Conservation (phyloP, 371 early-diverging fungal species). For the Catenaria anguillulae region DNA sequence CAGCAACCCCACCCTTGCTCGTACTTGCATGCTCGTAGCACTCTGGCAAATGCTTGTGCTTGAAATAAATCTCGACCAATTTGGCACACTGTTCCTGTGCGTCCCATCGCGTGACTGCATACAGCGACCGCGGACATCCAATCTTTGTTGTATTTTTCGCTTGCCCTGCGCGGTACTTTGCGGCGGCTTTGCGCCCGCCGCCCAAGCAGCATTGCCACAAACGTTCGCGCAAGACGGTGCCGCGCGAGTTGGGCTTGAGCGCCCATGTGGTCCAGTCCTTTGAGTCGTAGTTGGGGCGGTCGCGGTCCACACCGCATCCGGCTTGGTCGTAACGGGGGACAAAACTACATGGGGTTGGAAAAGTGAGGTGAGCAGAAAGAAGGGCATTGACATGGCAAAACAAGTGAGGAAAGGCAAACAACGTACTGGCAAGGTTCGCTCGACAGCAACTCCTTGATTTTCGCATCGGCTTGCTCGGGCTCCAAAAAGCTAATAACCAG, state of each 20-base stretch:
- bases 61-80: not conserved
- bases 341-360: not conserved
- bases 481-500: no score
- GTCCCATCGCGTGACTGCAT: not conserved
- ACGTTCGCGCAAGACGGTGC: not conserved
- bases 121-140: constrained; percentile 1
- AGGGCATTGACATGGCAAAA: no score
- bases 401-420: not conserved
- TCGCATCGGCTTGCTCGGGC: not conserved
- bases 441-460: not conserved
- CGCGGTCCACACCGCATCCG: constrained; percentile 1
- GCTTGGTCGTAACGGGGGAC: constrained; percentile 1
- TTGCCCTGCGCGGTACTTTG: not conserved
- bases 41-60: not conserved
- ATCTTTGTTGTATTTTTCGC: not conserved
- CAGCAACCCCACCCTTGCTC: no score
- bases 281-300: not conserved
- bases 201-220: constrained; percentile 1
- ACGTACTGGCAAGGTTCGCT: not conserved
- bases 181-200: not conserved
- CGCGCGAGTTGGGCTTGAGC: not conserved
- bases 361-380: not conserved
- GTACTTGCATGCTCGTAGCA: not conserved
- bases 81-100: not conserved
- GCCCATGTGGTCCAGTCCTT: not conserved